Evolutionary conservation across 78 protist species (phyloP).

Genomic region (Goniomonas avonlea): DNA sequence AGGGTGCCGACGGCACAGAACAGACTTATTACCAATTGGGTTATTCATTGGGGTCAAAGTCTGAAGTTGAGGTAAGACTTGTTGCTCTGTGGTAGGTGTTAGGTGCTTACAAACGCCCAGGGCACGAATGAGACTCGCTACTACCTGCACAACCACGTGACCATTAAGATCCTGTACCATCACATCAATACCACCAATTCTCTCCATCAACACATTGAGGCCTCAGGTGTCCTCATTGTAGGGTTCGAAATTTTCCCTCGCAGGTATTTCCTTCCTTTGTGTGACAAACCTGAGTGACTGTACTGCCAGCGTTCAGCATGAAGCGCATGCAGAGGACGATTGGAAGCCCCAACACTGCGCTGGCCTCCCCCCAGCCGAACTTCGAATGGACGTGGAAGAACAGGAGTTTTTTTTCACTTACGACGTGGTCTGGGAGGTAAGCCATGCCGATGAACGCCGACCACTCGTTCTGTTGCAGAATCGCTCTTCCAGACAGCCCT

Average conservation of each 20-base stretch:
- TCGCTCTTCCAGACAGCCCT: no score
- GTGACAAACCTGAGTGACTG: not conserved
- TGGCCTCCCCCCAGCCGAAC: not conserved
- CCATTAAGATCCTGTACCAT: not conserved
- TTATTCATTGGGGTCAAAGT: no score
- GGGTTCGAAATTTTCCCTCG: not conserved
- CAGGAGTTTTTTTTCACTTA: conserved; percentile 59
- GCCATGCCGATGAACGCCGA: no score
- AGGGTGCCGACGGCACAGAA: no score
- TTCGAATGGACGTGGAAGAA: not conserved
- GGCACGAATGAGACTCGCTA: no score
- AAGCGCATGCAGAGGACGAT: not conserved
- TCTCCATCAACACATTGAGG: no score
- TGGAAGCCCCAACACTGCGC: not conserved
- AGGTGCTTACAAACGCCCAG: no score
- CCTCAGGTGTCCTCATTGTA: not conserved
- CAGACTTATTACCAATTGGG: no score
- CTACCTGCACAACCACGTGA: conserved; percentile 32
- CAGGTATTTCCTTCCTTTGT: not conserved
- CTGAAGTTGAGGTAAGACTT: no score
- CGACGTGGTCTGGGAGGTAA: conserved; percentile 54
- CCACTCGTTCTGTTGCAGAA: no score
- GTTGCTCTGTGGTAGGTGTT: no score
- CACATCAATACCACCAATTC: not conserved
- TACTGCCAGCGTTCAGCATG: not conserved